A percentile compares a stretch with the other conserved stretches of the same genome.
Conservation (phyloP, 768 basidiomycete species). For the Kwoniella heveanensis region DNA sequence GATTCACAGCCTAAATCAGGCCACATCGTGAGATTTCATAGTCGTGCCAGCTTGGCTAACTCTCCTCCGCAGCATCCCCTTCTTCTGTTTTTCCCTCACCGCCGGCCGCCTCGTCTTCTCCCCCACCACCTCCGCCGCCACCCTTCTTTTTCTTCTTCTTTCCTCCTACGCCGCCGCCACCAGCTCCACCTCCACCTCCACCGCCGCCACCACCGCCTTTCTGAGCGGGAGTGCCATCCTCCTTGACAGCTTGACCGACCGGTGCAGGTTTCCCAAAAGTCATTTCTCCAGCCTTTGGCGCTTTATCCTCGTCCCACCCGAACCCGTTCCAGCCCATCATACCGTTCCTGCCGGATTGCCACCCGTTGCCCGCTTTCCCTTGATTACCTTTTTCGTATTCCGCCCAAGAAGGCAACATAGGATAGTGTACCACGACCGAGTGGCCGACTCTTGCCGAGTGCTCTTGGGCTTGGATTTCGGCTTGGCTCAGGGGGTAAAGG, state of each 20-base stretch:
- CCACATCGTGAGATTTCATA: too few species aligned
- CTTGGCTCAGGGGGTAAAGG: slow-evolving; percentile 20
- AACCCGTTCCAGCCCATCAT: slow-evolving; percentile 42
- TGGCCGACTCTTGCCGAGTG: slow-evolving; percentile 30
- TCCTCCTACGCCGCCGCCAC: too few species aligned
- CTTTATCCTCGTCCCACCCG: slow-evolving; percentile 40
- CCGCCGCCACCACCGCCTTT: slow-evolving; percentile 4
- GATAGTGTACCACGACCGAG: slow-evolving; percentile 39
- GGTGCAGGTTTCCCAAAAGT: slow-evolving; percentile 30
- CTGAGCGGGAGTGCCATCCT: not conserved
- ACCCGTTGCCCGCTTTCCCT: slow-evolving; percentile 18
- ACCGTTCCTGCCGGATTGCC: slow-evolving; percentile 26
- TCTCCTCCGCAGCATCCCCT: not conserved
- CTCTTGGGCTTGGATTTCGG: slow-evolving; percentile 28
- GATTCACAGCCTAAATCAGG: too few species aligned
- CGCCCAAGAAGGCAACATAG: slow-evolving; percentile 36
- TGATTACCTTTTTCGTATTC: slow-evolving; percentile 27
- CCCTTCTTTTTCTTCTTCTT: not conserved
- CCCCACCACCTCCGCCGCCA: slow-evolving; percentile 3
- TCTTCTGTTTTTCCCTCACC: slow-evolving; percentile 1
- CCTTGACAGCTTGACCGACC: slow-evolving; percentile 4
- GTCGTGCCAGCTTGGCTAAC: not conserved
- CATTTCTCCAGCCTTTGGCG: slow-evolving; percentile 31
- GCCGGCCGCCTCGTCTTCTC: not conserved
- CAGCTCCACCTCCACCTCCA: slow-evolving; percentile 1